phyloP scores from a whole-genome alignment of 2,329 filamentous ascomycete genomes.

The Leptoxyphium fumago region DNA sequence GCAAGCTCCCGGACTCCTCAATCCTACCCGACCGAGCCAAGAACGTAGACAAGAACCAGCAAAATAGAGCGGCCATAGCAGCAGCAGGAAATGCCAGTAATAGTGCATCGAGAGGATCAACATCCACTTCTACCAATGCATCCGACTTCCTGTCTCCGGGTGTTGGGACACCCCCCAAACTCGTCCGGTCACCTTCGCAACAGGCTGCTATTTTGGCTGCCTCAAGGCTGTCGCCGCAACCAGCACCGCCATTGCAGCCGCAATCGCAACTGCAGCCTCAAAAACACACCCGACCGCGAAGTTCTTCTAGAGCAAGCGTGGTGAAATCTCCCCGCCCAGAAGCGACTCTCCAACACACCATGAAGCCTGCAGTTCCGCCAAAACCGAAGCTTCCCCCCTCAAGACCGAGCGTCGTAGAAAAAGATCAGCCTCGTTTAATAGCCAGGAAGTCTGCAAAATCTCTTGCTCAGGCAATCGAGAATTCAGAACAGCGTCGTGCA shows the following conservation, averaged over 20 bases:
- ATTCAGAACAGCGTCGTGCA: slow-evolving; percentile 16
- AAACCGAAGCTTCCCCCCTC: neutral
- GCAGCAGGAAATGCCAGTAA: neutral
- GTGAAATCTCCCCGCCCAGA: no score
- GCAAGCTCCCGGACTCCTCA: slow-evolving; percentile 6
- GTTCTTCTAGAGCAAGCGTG: no score
- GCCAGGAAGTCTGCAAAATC: slow-evolving; percentile 43
- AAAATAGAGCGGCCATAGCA: neutral
- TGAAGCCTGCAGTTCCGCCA: neutral
- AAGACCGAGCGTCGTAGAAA: neutral
- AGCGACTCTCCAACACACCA: neutral
- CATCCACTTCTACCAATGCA: neutral
- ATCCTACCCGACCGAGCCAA: neutral
- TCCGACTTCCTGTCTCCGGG: slow-evolving; percentile 2
- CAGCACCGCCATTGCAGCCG: slow-evolving; percentile 1
- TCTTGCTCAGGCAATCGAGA: slow-evolving; percentile 56
- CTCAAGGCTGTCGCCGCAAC: slow-evolving; percentile 9
- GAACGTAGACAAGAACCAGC: neutral
- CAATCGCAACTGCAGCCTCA: neutral
- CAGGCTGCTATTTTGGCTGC: slow-evolving; percentile 16
- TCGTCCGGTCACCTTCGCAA: slow-evolving; percentile 10
- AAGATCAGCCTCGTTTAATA: slow-evolving; percentile 22
- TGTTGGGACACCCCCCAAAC: neutral
- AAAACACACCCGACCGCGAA: no score
- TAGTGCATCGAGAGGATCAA: slow-evolving; percentile 2